Evolutionary conservation across 352 stramenopile genomes (phyloP).

Genomic region (Globisporangium paddicum): DNA sequence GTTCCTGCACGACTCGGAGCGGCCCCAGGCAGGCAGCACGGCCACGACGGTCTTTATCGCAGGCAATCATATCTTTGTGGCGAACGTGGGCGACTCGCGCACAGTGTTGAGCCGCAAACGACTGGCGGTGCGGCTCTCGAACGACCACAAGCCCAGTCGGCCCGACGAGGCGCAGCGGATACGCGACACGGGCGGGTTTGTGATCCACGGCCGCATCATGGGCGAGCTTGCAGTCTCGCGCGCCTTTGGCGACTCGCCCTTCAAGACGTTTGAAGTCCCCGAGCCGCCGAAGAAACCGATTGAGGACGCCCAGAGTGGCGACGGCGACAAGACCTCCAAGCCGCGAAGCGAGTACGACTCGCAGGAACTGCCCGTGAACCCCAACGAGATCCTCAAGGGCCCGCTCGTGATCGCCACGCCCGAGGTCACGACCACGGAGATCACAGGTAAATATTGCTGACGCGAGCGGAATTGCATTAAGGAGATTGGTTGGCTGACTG

Average conservation of each 20-base stretch:
- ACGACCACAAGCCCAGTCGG: slow-evolving; percentile 95
- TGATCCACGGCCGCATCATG: slow-evolving; percentile 93
- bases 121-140: slow-evolving; percentile 88
- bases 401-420: slow-evolving; percentile 76
- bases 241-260: slow-evolving; percentile 91
- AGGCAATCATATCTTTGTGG: slow-evolving; percentile 90
- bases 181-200: slow-evolving; percentile 90
- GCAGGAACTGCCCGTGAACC: slow-evolving; percentile 74
- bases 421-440: slow-evolving; percentile 67
- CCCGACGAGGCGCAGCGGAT: slow-evolving; percentile 93
- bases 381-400: slow-evolving; percentile 82
- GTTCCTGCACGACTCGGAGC: slow-evolving; percentile 58
- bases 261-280: slow-evolving; percentile 90
- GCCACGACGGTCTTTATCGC: slow-evolving; percentile 93
- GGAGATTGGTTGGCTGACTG: not conserved
- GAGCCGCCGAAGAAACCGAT: slow-evolving; percentile 33
- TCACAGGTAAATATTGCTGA: slow-evolving; percentile 53
- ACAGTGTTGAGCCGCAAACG: slow-evolving; percentile 91
- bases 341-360: slow-evolving; percentile 68
- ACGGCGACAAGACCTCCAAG: slow-evolving; percentile 19
- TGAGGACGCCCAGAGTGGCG: not conserved
- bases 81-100: slow-evolving; percentile 96
- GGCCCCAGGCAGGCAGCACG: slow-evolving; percentile 89
- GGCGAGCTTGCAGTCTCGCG: slow-evolving; percentile 78
- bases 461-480: too few relatives aligned